Percentiles rank a stretch among this genome's conserved stretches.
Evolutionary conservation across 2,329 filamentous ascomycete genomes (phyloP).

Genomic region (Chrysoporthe cubensis): DNA sequence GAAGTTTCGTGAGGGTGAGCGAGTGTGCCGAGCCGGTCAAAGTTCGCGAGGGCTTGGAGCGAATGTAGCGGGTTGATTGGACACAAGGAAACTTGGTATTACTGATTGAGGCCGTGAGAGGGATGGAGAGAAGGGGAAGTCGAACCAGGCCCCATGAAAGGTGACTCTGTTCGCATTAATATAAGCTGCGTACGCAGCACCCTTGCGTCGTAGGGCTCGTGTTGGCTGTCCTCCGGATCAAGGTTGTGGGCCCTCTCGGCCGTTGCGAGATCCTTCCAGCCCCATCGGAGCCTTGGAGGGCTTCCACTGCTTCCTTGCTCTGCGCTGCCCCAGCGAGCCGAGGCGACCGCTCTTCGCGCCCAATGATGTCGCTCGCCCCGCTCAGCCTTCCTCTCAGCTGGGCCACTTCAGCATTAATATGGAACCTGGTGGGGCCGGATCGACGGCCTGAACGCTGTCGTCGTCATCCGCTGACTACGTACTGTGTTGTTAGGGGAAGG

Average conservation of each 20-base stretch:
- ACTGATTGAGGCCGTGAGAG: neutral
- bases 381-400: conserved; percentile 15
- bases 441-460: conserved; percentile 2
- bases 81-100: conserved; percentile 11
- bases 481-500: neutral
- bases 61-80: neutral
- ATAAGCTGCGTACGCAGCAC: neutral
- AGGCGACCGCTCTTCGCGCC: neutral
- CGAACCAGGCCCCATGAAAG: neutral
- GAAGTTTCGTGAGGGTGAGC: neutral
- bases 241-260: neutral
- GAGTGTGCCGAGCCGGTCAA: neutral
- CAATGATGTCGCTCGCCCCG: neutral
- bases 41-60: neutral
- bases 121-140: neutral
- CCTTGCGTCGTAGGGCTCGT: conserved; percentile 3
- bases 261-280: conserved; percentile 1
- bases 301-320: neutral
- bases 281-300: neutral
- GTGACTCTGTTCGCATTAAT: conserved; percentile 1
- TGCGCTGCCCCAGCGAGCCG: neutral
- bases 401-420: conserved; percentile 4
- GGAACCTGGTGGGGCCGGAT: conserved; percentile 8
- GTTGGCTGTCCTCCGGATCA: neutral
- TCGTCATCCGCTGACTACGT: conserved; percentile 5